Conservation (phyloP, 2,329 filamentous ascomycete genomes). For the Aspergillus sp. region DNA sequence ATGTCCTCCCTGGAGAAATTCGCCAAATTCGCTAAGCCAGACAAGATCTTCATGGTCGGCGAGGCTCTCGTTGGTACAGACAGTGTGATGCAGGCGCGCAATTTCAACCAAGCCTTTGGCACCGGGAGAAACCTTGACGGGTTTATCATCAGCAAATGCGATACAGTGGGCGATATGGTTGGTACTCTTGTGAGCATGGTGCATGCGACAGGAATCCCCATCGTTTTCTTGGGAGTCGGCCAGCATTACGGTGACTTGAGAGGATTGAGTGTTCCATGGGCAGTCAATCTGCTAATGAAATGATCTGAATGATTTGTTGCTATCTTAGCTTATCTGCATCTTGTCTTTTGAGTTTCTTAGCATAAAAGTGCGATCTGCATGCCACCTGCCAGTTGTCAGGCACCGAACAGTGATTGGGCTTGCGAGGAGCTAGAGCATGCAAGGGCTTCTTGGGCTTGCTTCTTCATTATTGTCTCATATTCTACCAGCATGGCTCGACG, state of each 20-base stretch:
- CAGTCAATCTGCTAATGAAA: constrained; percentile 64
- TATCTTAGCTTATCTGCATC: background rate
- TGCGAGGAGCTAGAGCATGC: background rate
- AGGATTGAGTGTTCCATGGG: constrained; percentile 67
- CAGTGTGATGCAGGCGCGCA: constrained; percentile 90
- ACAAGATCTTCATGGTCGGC: constrained; percentile 98
- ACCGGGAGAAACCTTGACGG: constrained; percentile 80
- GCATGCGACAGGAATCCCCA: constrained; percentile 93
- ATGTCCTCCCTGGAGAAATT: constrained; percentile 99
- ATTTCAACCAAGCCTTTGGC: constrained; percentile 94
- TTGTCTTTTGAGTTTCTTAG: background rate
- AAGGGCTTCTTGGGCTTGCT: background rate
- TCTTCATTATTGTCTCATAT: background rate
- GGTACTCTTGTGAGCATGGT: constrained; percentile 95
- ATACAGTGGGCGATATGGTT: constrained; percentile 99
- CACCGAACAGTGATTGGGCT: background rate
- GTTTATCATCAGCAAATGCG: constrained; percentile 98
- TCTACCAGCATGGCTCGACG: background rate
- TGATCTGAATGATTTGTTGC: constrained; percentile 25
- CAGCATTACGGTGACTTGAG: constrained; percentile 70
- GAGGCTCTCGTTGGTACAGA: constrained; percentile 94
- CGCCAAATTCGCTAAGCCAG: constrained; percentile 90
- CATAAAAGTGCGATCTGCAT: background rate
- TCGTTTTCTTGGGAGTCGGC: constrained; percentile 82
- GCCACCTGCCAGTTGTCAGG: background rate